Conservation (phyloP, 495 filamentous ascomycete genomes). For the Lasiosphaeriaceae sp. region DNA sequence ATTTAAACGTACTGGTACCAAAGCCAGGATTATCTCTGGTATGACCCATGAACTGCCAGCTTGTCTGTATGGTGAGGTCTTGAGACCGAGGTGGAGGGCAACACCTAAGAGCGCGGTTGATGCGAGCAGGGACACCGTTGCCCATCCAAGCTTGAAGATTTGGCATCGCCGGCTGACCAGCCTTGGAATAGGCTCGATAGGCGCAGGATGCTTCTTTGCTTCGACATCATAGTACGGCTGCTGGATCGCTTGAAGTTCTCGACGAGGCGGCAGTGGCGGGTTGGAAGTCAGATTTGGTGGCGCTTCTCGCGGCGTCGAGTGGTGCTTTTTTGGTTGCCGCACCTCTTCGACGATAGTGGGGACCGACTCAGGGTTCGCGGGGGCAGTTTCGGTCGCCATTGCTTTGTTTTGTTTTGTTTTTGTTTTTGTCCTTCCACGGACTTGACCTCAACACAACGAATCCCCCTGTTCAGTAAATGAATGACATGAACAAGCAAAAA, state of each 20-base stretch:
- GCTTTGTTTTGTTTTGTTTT: not conserved
- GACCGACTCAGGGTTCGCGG: no score
- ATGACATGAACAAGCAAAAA: not conserved
- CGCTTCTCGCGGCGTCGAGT: not conserved
- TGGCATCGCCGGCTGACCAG: slow-evolving; percentile 23
- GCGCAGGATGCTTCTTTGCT: not conserved
- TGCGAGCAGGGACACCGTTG: slow-evolving; percentile 19
- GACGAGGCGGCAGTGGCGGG: not conserved
- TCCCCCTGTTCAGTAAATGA: not conserved
- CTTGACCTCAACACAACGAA: not conserved
- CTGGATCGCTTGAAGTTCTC: not conserved
- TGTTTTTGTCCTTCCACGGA: not conserved
- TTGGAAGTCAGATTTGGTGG: not conserved
- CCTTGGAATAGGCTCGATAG: not conserved
- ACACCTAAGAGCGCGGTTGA: slow-evolving; percentile 30
- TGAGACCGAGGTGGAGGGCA: slow-evolving; percentile 2
- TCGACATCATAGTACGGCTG: not conserved
- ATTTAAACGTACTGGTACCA: not conserved
- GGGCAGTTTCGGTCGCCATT: not conserved
- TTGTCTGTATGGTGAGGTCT: not conserved
- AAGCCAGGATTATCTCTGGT: not conserved
- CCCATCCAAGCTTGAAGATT: slow-evolving; percentile 28
- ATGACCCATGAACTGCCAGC: not conserved
- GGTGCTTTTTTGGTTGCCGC: not conserved
- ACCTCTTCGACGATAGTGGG: not conserved